Base-by-base conservation (phyloP, 805 yeast species). In the Candida dajiaensis region DNA sequence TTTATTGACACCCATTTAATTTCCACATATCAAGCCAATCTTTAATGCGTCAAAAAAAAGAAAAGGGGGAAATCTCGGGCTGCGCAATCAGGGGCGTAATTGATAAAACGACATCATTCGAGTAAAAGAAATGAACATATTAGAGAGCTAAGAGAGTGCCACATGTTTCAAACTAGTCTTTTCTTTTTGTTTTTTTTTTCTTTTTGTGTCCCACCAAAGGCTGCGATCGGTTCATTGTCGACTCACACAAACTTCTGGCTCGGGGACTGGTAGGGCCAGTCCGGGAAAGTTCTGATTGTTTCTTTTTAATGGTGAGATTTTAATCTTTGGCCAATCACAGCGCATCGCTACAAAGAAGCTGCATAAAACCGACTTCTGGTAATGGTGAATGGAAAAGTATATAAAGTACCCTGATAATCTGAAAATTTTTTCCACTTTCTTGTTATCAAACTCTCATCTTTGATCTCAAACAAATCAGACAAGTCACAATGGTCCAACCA, bases 401-500 rank as follows among this genome's bases (percentile, higher is more conserved):
- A 33, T 33, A 33, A 16, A 33, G 20, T n/a, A n/a, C 18, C 18
- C 11, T 33, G 20, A 33, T 6, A 11, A 33, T 33, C 36, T 33
- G 20, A 16, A 33, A 16, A 16, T 33, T 33, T 9, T 16, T 10
- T 9, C 16, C n/a, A 28, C 11, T 18, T 20, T 16, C 16, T 16
- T 10, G 18, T 9, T 9, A 33, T 33, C 12, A n/a, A 9, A 13
- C 15, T 8, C 36, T 16, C 9, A 33, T 33, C 36, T 18, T 33
- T 33, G 36, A 33, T 33, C 36, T 10, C 15, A 5, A 33, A 16
- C 36, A 33, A 33, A 16, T 33, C 11, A 33, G 5, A 33, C 16
- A 9, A 16, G 16, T 33, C 52, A 67, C 54, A 71, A 81, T 83
- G 89, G 87, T 78, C 74, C 81, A 80, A 70, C 90, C 95, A 57